Conservation (phyloP, 225 moss, liverwort and hornwort genomes). For the Pseudoscleropodium purum region DNA sequence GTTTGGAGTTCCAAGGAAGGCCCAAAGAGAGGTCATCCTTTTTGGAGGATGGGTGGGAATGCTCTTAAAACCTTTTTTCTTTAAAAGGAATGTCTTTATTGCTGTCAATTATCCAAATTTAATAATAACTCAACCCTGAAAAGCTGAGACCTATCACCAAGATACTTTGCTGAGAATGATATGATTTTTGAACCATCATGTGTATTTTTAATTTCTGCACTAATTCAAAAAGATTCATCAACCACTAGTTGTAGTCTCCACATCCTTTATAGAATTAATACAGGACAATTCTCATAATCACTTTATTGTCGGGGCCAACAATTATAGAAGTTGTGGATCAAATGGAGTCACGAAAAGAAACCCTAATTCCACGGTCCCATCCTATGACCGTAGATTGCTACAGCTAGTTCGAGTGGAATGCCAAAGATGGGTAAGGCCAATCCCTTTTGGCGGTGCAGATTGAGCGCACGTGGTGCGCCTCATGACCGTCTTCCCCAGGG, state of each 20-base stretch:
- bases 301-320: too few relatives aligned
- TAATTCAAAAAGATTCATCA: rapidly evolving
- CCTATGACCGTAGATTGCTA: neutral
- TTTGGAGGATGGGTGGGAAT: too few relatives aligned
- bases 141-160: neutral
- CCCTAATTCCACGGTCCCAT: neutral
- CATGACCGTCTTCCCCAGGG: neutral
- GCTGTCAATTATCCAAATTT: neutral
- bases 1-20: too few relatives aligned
- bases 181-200: neutral
- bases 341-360: too few relatives aligned
- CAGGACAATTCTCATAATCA: neutral
- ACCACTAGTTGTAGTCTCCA: rapidly evolving
- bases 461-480: neutral
- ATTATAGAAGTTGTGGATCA: neutral
- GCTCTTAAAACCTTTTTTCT: neutral
- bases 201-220: neutral
- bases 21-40: too few relatives aligned
- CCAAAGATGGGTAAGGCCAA: neutral
- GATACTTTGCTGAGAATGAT: neutral
- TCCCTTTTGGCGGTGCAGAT: neutral
- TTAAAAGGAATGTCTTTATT: rapidly evolving
- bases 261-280: neutral
- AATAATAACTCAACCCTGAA: neutral
- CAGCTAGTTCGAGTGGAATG: neutral